These are phyloP conservation scores for Pseudonitzschia delicatissima DNA, from an alignment of 108 stramenopile species.

Conservation along the genomic window DNA sequence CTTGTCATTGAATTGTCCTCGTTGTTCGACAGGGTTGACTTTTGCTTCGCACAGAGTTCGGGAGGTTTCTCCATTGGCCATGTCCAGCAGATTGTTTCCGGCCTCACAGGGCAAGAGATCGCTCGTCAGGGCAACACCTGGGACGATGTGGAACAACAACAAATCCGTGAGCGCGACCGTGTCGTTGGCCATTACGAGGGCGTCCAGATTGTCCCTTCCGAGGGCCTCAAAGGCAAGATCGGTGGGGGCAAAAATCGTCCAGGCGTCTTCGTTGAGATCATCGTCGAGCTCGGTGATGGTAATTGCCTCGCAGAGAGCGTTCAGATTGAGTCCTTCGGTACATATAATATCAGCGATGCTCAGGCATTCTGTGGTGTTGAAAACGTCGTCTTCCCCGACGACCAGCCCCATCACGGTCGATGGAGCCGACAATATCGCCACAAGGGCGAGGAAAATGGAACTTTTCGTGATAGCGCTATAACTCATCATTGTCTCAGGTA, in stretches of 20 bases:
- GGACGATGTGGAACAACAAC: neutral
- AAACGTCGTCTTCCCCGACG: neutral
- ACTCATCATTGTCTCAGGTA: too few species aligned
- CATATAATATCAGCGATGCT: constrained; percentile 2
- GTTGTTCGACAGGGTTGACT: neutral
- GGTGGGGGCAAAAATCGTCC: constrained; percentile 42
- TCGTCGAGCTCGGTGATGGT: constrained; percentile 11
- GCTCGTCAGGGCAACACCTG: neutral
- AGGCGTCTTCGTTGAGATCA: constrained; percentile 2
- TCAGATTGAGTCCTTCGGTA: neutral
- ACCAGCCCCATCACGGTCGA: too few species aligned
- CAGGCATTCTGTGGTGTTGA: neutral
- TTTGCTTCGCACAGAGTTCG: constrained; percentile 5
- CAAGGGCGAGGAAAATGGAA: too few species aligned
- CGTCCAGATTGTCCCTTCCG: constrained; percentile 1
- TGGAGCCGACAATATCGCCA: too few species aligned
- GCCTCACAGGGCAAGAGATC: constrained; percentile 13
- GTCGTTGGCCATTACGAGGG: neutral
- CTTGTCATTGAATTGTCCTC: neutral
- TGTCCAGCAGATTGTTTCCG: constrained; percentile 7
- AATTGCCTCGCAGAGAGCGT: constrained; percentile 5
- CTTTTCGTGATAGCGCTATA: too few species aligned
- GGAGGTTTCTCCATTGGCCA: constrained; percentile 30
- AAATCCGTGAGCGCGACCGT: neutral
- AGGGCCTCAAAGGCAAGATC: constrained; percentile 45